phyloP scores from a whole-genome alignment of 495 filamentous ascomycete genomes.

The Daldinia loculata region DNA sequence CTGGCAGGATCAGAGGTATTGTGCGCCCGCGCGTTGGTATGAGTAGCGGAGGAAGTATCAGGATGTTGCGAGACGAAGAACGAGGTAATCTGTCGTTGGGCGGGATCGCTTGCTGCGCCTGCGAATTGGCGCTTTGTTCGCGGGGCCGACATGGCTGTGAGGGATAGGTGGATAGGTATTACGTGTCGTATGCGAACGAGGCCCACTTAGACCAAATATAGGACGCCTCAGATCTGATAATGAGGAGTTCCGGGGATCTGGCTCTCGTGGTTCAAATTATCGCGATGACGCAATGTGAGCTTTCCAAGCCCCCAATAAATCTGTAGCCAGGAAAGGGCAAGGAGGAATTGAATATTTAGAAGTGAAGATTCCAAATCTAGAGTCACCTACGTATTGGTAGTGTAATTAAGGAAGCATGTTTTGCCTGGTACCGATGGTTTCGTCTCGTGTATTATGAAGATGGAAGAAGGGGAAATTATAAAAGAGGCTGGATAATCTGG shows the following conservation, averaged over 20 bases:
- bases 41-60: constrained; percentile 4
- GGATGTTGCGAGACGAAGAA: constrained; percentile 49
- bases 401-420: constrained; percentile 1
- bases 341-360: neutral
- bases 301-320: neutral
- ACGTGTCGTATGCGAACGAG: constrained; percentile 35
- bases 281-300: constrained; percentile 29
- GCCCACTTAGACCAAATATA: constrained; percentile 19
- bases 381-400: neutral
- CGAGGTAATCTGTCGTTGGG: constrained; percentile 60
- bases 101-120: constrained; percentile 58
- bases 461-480: neutral
- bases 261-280: constrained; percentile 7
- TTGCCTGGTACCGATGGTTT: neutral
- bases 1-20: constrained; percentile 26
- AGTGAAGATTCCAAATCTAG: neutral
- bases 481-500: constrained; percentile 21
- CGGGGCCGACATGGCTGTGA: constrained; percentile 52
- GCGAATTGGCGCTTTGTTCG: constrained; percentile 61
- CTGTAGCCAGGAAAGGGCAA: neutral
- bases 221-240: constrained; percentile 30
- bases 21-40: constrained; percentile 9
- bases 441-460: neutral
- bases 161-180: constrained; percentile 7
- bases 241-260: neutral